Conservation (phyloP, 352 stramenopile genomes). For the Blastocystis sp. region DNA sequence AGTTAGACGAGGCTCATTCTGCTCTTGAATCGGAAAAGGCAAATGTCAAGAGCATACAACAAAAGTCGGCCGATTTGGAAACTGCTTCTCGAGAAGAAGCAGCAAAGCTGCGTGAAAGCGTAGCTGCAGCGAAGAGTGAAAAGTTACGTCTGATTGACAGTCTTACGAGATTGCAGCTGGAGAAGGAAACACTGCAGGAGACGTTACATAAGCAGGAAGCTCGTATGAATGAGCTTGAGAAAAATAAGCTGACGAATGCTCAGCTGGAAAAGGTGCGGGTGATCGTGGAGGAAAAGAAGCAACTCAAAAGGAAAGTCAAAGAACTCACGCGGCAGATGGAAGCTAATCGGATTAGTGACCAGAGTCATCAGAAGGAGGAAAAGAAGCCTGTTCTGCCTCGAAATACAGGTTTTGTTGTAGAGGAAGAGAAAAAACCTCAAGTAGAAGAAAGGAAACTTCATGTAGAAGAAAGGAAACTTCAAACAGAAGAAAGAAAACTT, state of each 20-base stretch:
- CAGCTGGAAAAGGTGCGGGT: slow-evolving; percentile 3
- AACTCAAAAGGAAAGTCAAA: not conserved
- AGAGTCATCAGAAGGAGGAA: not conserved
- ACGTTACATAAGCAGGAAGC: not conserved
- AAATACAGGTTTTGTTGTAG: not conserved
- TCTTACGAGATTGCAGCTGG: not conserved
- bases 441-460: not conserved
- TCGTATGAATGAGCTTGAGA: slow-evolving; percentile 40
- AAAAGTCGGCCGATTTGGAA: not conserved
- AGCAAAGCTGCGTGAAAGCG: not conserved
- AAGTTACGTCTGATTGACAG: not conserved
- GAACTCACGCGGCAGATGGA: not conserved
- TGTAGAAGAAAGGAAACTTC: not conserved
- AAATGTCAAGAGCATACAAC: not conserved
- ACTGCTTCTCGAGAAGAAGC: not conserved
- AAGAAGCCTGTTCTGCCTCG: not conserved
- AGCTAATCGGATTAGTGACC: not conserved
- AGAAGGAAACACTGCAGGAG: slow-evolving; percentile 10
- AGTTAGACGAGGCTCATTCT: not conserved
- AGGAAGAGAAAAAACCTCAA: not conserved
- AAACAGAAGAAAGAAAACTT: not conserved
- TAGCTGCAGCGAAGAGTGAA: not conserved
- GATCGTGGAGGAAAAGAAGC: slow-evolving; percentile 27
- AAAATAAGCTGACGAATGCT: slow-evolving; percentile 36
- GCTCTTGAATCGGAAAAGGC: not conserved